Conservation (phyloP, 768 basidiomycete species). For the Phylloporus sp. region DNA sequence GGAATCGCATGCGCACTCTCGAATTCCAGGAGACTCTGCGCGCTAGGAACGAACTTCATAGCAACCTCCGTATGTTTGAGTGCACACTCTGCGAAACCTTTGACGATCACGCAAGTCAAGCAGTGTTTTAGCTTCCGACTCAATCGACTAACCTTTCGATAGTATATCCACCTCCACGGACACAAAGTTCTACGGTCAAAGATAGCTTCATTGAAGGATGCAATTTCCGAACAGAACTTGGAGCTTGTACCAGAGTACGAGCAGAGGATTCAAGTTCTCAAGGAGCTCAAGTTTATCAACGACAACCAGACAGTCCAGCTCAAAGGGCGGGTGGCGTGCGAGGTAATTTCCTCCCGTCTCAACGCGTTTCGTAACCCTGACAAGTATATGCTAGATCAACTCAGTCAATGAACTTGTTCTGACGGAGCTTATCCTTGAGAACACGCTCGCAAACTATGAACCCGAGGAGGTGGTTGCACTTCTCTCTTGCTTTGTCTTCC, state of each 20-base stretch:
- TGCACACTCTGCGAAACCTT: slow-evolving; percentile 70
- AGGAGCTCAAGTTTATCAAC: slow-evolving; percentile 90
- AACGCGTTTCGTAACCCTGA: not conserved
- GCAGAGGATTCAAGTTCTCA: slow-evolving; percentile 85
- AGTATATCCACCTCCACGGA: slow-evolving; percentile 79
- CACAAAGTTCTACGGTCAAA: slow-evolving; percentile 70
- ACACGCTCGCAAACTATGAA: slow-evolving; percentile 84
- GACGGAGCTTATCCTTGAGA: slow-evolving; percentile 96
- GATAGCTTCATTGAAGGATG: slow-evolving; percentile 74
- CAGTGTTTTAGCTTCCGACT: not conserved
- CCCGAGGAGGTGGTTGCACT: slow-evolving; percentile 96
- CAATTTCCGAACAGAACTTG: slow-evolving; percentile 93
- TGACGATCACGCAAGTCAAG: slow-evolving; percentile 62
- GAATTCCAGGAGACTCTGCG: slow-evolving; percentile 88
- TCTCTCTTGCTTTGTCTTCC: slow-evolving; percentile 95
- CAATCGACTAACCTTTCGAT: slow-evolving; percentile 8
- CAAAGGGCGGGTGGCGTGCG: slow-evolving; percentile 97
- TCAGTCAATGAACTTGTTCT: slow-evolving; percentile 95
- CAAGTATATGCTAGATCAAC: slow-evolving; percentile 67
- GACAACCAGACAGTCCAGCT: slow-evolving; percentile 93
- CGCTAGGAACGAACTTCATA: slow-evolving; percentile 47
- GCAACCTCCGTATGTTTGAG: slow-evolving; percentile 38
- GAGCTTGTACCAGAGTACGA: slow-evolving; percentile 97
- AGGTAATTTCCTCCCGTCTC: slow-evolving; percentile 46
- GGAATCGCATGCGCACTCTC: slow-evolving; percentile 75